Evolutionary conservation across 1,284 basidiomycete genomes (phyloP), one percentile per base, ranked within the genome.

Genomic region (Schizopora paradoxa): DNA sequence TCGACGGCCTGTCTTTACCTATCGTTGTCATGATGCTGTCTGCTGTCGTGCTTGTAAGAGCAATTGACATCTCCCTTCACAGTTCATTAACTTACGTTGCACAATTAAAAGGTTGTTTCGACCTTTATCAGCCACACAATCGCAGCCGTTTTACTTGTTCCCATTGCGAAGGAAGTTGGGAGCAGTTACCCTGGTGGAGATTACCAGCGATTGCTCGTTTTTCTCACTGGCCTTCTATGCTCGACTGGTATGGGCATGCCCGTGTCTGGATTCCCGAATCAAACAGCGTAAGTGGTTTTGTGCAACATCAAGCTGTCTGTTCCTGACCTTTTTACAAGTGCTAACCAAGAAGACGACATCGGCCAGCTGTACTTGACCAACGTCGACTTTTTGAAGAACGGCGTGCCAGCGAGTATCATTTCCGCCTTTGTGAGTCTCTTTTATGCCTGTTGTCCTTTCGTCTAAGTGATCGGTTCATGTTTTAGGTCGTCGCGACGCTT

Each of bases 221-320:
- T 96, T 69, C 78, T 91, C 38, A 98, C 93, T 6, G 91, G 82
- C 2, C 70, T 99, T 51, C 88, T 96, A 47, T 97, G 94, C 58
- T 94, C 91, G 23, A 77, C 91, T 2, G 96, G 95, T 1, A 99
- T 99, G 95, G 96, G 94, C 5, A 86, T 99, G 74, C 94, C 94
- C 3, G 93, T 98, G 27, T 93, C 89, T 49, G 95, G 95, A 5
- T 98, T 99, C 72, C 95, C 94, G 0, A 97, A 97, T 64, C 90
- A 94, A 68, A 92, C 90, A 45, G 91, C 90, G 88, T 91, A 65
- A 61, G 88, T 82, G 0, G 4, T 2, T 35, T 47, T 25, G 42
- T 48, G 47, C 41, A 48, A 51, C 45, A 45, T 49, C 44, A 49
- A 23, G 49, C 13, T 41, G 33, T 11, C 39, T 33, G 5, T 49